Base-by-base conservation (phyloP, 139 green algal species). In the Coelastrella sp. region DNA sequence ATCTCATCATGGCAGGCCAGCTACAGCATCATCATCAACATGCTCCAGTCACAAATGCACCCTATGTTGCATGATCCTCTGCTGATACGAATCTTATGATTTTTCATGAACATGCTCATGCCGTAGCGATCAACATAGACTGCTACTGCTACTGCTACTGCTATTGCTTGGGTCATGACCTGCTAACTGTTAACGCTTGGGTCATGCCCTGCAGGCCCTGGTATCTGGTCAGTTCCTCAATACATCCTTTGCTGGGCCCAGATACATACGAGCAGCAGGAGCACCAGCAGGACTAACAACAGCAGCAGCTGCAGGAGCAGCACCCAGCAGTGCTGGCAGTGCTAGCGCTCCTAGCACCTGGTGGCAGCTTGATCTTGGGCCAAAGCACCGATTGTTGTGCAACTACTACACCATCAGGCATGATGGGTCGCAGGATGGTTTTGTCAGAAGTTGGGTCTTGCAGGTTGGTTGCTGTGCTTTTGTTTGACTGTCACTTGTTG, bases 371-470 rank as follows among this genome's bases (percentile, higher is more conserved):
- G 94, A 98, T 88, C 88, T 98, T 77, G 93, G 93, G 5, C 48
- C 89, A 2, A 17, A 37, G 32, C 90, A 94, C 87, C 69, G 64
- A 11, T 91, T 98, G 23, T 64, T 89, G 34, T 91, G 89, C 89
- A 98, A 94, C 68, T 93, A 95, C 88, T 98, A 98, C 93, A 95
- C 93, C 5, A 83, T 98, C 53, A 88, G 95, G 0, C 90, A 95
- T 59, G 95, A 98, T 85, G 94, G 85, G 51, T 96, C 92, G 2
- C 41, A 63, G 11, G 93, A 96, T 27, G 77, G 77, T 75, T 98
- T 92, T 68, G 83, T 89, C 23, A 89, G 94, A 23, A 87, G 68
- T 88, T 98, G 95, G 95, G 87, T 89, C 51, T 87, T 98, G 89
- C 94, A 98, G 91, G 93, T 93, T 48, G 19, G 85, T n/a, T n/a